phyloP scores from a whole-genome alignment of 2,329 filamentous ascomycete genomes.

The Penicillium griseofulvum region DNA sequence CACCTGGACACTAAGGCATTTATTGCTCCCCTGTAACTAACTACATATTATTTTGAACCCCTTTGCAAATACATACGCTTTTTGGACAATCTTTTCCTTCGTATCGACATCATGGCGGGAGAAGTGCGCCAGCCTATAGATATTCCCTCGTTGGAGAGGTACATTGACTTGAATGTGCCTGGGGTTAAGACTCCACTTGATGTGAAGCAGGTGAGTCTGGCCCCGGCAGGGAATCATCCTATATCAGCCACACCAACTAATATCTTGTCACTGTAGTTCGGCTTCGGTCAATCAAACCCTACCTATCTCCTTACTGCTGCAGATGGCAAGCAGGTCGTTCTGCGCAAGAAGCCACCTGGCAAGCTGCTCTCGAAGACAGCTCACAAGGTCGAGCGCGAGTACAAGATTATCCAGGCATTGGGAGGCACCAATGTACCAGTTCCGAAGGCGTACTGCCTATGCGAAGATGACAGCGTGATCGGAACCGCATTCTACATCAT shows the following conservation, averaged over 20 bases:
- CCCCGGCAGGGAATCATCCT: not conserved
- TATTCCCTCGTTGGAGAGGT: constrained; percentile 71
- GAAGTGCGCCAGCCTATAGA: constrained; percentile 88
- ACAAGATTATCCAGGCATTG: constrained; percentile 82
- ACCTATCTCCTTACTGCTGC: constrained; percentile 85
- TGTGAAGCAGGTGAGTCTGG: constrained; percentile 72
- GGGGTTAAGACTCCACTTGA: constrained; percentile 79
- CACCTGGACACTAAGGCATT: not conserved
- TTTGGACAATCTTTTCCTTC: not conserved
- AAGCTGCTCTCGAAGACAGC: constrained; percentile 88
- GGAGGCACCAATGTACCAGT: constrained; percentile 78
- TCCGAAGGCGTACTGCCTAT: constrained; percentile 78
- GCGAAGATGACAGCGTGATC: constrained; percentile 74
- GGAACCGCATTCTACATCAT: constrained; percentile 97
- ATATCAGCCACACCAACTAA: constrained; percentile 1
- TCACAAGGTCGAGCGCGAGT: constrained; percentile 95
- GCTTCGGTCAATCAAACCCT: constrained; percentile 95
- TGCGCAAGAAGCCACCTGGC: constrained; percentile 98
- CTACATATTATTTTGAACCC: not conserved
- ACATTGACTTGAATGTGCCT: constrained; percentile 74
- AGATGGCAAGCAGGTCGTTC: constrained; percentile 70
- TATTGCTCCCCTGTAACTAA: not conserved
- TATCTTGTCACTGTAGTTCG: constrained; percentile 61
- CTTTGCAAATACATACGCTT: not conserved
- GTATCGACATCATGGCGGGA: constrained; percentile 66